Conservation (phyloP, 371 early-diverging fungal genomes). For the Rhizopus arrhizus region DNA sequence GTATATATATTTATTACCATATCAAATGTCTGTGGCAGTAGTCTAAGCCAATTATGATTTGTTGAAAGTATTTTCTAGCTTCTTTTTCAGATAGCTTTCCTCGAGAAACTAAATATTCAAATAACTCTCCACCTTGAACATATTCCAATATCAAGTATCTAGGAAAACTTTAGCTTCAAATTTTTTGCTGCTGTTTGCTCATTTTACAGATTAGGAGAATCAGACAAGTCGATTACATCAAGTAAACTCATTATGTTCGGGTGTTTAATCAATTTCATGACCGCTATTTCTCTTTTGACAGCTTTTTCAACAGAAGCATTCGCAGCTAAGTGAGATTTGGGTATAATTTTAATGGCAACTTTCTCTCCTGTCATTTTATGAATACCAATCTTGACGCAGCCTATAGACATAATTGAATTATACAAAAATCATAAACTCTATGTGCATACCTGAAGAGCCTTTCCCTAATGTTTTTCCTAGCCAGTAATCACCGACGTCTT, state of each 20-base stretch:
- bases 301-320: slow-evolving; percentile 53
- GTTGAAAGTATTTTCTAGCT: slow-evolving; percentile 86
- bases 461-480: slow-evolving; percentile 81
- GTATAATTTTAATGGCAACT: slow-evolving; percentile 49
- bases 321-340: slow-evolving; percentile 33
- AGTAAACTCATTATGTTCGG: slow-evolving; percentile 84
- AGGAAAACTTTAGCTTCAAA: slow-evolving; percentile 46
- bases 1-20: slow-evolving; percentile 29
- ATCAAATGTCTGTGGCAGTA: slow-evolving; percentile 80
- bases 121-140: slow-evolving; percentile 45
- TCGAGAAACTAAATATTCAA: slow-evolving; percentile 31
- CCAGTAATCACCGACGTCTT: slow-evolving; percentile 76
- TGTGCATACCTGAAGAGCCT: slow-evolving; percentile 76
- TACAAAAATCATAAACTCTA: neutral
- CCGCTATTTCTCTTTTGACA: slow-evolving; percentile 73
- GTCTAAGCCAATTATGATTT: slow-evolving; percentile 90
- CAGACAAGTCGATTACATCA: slow-evolving; percentile 81
- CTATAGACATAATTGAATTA: slow-evolving; percentile 18
- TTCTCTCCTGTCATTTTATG: slow-evolving; percentile 39
- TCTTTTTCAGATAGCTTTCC: slow-evolving; percentile 65
- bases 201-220: slow-evolving; percentile 72
- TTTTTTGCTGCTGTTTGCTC: neutral
- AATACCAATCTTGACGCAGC: slow-evolving; percentile 42
- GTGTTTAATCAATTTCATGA: slow-evolving; percentile 68
- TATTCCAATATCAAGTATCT: slow-evolving; percentile 56